These are phyloP conservation scores for Aspergillus jensenii DNA, from an alignment of 2,329 filamentous ascomycete species.

Conservation along the genomic window DNA sequence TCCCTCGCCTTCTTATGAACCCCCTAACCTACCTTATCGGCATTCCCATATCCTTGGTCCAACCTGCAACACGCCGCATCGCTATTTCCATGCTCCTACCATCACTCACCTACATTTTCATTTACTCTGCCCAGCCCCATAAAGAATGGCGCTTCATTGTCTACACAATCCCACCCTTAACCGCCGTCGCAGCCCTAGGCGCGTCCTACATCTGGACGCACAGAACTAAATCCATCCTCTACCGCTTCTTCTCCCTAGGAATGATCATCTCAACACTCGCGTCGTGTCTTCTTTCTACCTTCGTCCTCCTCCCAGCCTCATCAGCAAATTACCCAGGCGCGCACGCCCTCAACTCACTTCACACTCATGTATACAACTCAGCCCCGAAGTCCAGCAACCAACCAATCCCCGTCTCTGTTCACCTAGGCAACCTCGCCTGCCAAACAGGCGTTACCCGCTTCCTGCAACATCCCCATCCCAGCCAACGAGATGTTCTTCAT, in stretches of 20 bases:
- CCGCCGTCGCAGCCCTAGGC: constrained; percentile 71
- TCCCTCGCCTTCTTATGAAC: constrained; percentile 83
- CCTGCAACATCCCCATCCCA: constrained; percentile 41
- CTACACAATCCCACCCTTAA: constrained; percentile 79
- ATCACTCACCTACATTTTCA: constrained; percentile 66
- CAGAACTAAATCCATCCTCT: constrained; percentile 60
- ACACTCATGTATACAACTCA: constrained; percentile 27
- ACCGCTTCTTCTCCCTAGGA: constrained; percentile 54
- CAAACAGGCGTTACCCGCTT: constrained; percentile 65
- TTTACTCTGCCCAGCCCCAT: constrained; percentile 89
- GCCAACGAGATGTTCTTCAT: not conserved
- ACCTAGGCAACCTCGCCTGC: constrained; percentile 62
- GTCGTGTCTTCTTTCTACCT: constrained; percentile 61
- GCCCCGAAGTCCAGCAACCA: not conserved
- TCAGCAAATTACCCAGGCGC: constrained; percentile 93
- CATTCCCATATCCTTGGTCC: constrained; percentile 52
- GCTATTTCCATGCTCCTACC: constrained; percentile 62
- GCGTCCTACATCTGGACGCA: constrained; percentile 70
- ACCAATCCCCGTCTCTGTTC: constrained; percentile 41
- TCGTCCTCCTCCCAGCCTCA: constrained; percentile 75
- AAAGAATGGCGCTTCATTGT: constrained; percentile 97
- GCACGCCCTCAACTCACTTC: constrained; percentile 62
- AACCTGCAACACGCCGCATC: constrained; percentile 51
- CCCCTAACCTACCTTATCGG: constrained; percentile 61
- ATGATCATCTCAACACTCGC: constrained; percentile 61